These are phyloP conservation scores for Sarocladiaceae sp. DNA, from an alignment of 2,329 filamentous ascomycete genomes.

Conservation along the genomic window DNA sequence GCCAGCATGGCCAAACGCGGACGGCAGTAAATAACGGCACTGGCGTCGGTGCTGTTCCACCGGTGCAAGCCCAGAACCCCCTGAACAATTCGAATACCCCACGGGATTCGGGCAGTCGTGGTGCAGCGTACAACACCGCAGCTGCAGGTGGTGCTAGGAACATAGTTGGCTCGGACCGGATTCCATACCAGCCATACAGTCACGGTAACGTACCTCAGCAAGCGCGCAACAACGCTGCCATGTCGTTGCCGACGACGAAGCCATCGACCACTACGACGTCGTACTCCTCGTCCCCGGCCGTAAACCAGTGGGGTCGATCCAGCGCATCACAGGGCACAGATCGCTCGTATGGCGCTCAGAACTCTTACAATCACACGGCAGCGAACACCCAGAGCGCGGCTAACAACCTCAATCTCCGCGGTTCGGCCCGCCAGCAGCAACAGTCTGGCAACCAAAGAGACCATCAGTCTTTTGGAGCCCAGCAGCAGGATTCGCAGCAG, in stretches of 20 bases:
- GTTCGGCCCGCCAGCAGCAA: neutral
- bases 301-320: neutral
- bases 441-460: neutral
- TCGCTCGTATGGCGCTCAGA: neutral
- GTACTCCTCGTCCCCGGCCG: neutral
- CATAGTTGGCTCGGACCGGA: neutral
- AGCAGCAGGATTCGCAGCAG: constrained; percentile 11
- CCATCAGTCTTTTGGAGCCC: neutral
- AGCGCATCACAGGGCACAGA: neutral
- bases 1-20: constrained; percentile 1
- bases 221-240: neutral
- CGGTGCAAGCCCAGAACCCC: neutral
- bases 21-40: neutral
- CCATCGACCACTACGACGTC: neutral
- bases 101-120: neutral
- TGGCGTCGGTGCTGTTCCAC: neutral
- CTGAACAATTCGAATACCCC: neutral
- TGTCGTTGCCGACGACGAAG: neutral
- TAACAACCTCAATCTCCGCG: neutral
- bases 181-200: constrained; percentile 1
- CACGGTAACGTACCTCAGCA: neutral
- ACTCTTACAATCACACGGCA: neutral
- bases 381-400: neutral
- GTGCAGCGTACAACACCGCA: neutral
- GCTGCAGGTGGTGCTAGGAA: neutral